Conservation (phyloP, 2,329 filamentous ascomycete species). For the Fusarium compactum region DNA sequence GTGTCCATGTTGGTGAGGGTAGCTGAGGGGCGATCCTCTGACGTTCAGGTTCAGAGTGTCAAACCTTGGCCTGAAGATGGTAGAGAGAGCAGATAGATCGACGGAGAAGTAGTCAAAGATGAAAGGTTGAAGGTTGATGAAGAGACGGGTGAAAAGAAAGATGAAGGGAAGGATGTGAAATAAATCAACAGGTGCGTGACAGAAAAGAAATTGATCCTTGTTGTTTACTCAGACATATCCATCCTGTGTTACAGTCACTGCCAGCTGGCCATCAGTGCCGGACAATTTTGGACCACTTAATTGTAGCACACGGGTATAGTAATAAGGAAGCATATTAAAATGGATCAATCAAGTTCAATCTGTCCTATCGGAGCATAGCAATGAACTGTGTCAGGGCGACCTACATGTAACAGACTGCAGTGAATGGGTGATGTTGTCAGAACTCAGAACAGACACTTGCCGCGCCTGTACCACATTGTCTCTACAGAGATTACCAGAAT, state of each 20-base stretch:
- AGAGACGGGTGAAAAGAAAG: background rate
- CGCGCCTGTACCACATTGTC: background rate
- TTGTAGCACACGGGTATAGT: background rate
- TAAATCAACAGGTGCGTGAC: background rate
- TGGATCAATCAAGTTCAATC: background rate
- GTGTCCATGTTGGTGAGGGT: background rate
- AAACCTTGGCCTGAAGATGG: background rate
- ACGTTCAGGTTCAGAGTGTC: background rate
- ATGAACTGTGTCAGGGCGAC: background rate
- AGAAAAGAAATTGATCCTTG: background rate
- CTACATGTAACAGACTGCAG: background rate
- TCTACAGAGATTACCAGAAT: background rate
- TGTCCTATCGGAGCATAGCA: background rate
- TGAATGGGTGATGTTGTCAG: background rate
- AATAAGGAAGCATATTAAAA: background rate
- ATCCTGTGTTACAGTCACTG: background rate
- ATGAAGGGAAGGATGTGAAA: background rate
- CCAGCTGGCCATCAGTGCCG: background rate
- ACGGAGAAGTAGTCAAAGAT: background rate
- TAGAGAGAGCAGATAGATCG: background rate
- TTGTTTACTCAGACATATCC: background rate
- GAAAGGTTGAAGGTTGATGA: background rate
- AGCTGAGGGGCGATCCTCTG: background rate
- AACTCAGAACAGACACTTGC: background rate
- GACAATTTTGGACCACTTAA: background rate